A percentile compares a stretch with the other conserved stretches of the same genome.
Conservation (phyloP, 148 eudicot species). For the Vaccinium corymbosum region DNA sequence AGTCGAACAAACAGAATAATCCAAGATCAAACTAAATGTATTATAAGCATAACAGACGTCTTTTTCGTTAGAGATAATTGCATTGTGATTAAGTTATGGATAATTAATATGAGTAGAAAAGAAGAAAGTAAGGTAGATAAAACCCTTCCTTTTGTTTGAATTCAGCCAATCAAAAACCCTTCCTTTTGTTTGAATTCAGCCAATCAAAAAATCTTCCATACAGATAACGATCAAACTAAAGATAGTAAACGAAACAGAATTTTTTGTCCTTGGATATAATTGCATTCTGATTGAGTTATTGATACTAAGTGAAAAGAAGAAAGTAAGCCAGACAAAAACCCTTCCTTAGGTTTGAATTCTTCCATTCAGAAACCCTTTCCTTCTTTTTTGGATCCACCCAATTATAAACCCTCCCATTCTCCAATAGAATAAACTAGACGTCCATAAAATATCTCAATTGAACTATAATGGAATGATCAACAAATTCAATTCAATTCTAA, state of each 20-base stretch:
- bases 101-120: neutral
- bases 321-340: neutral
- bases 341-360: neutral
- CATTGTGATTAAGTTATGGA: neutral
- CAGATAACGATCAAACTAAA: neutral
- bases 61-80: neutral
- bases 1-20: neutral
- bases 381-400: neutral
- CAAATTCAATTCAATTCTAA: neutral
- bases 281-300: neutral
- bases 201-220: neutral
- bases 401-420: neutral
- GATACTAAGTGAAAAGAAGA: neutral
- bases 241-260: neutral
- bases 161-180: neutral
- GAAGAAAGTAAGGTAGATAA: neutral
- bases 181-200: neutral
- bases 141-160: neutral
- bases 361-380: neutral
- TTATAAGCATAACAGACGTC: neutral
- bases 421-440: neutral
- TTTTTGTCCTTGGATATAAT: neutral
- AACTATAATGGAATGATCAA: neutral
- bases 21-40: neutral
- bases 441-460: neutral